Base-by-base conservation (phyloP, 306 rosid species). In the Lithocarpus polystachyus region DNA sequence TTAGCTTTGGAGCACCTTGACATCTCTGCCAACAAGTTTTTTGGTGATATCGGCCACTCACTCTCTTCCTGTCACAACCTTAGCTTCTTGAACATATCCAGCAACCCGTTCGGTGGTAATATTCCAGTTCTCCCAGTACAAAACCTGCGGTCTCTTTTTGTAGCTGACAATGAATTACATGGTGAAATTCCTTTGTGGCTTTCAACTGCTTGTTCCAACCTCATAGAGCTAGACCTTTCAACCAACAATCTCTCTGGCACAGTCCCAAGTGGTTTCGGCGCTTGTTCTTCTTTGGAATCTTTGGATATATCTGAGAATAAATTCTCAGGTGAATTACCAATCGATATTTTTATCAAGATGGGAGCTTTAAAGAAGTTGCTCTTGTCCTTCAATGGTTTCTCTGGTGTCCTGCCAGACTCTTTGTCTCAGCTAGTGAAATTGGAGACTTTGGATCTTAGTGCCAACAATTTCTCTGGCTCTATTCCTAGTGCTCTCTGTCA, bases 361-460 rank as follows among this genome's bases (percentile, higher is more conserved):
- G 51, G 26, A 20, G 82, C 79, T 72, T 68, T 96, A 57, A 88
- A 68, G 80, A 68, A 73, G 5, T 84, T 93, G 2, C 70, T 71
- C 3, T 79, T 93, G 5, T 72, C 94, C 0, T 76, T 79, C 77
- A 96, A 96, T 77, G 4, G 8, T 0, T 96, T 90, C 68, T 3
- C 1, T 0, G 98, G 97, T 11, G 1, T 13, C 3, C 31, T 96
- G 69, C 92, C 98, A 3, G 89, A 57, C 55, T 84, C 90, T 2
- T 31, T 91, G 23, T 86, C 98, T 9, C 68, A 78, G 69, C 81
- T 96, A 0, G 24, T 81, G 17, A 26, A n/a, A 33, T 69, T 96
- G 81, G 91, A 90, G 52, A 74, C 80, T 15, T 79, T 96, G 90
- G 99, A 96, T 93, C 97, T 96, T 82, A 91, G 94, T 73, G 88